A percentile compares a stretch with the other conserved stretches of the same genome.
These are phyloP conservation scores for Backusella tuberculispora DNA, from an alignment of 192 early-diverging fungal genomes.

Conservation along the genomic window DNA sequence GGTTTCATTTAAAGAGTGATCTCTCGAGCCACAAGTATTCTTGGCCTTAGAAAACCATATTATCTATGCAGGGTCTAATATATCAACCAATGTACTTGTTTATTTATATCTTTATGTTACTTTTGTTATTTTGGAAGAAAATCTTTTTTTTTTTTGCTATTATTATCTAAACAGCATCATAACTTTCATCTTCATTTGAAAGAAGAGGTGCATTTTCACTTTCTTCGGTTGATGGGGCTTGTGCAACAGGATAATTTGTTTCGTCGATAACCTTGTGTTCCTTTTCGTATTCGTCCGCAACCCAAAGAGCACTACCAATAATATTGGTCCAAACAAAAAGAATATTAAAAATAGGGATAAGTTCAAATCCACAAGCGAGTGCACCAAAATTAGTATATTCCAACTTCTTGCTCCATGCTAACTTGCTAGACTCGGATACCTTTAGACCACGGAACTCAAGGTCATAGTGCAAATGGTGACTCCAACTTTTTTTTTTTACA, in stretches of 20 bases:
- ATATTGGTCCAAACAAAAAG: constrained; percentile 72
- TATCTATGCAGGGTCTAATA: background rate
- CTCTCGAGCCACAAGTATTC: background rate
- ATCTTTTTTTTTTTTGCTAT: background rate
- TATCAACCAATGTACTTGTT: background rate
- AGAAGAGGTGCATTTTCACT: background rate
- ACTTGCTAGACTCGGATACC: constrained; percentile 37
- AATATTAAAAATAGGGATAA: constrained; percentile 62
- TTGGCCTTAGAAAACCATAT: background rate
- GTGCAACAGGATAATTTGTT: constrained; percentile 2
- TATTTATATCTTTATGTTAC: background rate
- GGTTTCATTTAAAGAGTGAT: background rate
- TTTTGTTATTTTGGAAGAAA: too few relatives aligned
- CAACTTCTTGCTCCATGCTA: constrained; percentile 40
- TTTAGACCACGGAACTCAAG: constrained; percentile 48
- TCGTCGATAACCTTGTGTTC: constrained; percentile 12
- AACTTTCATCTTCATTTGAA: background rate
- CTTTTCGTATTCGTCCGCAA: constrained; percentile 57
- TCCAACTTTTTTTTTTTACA: constrained; percentile 39
- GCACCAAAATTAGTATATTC: constrained; percentile 45
- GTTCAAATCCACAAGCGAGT: constrained; percentile 57
- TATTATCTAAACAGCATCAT: background rate
- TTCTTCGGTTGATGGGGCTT: background rate
- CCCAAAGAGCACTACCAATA: constrained; percentile 66
- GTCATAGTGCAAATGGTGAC: constrained; percentile 52